Evolutionary conservation across 2,329 filamentous ascomycete species (phyloP), one percentile per base, ranked within the genome.

Genomic region (Cylindrodendrum hubeiense): DNA sequence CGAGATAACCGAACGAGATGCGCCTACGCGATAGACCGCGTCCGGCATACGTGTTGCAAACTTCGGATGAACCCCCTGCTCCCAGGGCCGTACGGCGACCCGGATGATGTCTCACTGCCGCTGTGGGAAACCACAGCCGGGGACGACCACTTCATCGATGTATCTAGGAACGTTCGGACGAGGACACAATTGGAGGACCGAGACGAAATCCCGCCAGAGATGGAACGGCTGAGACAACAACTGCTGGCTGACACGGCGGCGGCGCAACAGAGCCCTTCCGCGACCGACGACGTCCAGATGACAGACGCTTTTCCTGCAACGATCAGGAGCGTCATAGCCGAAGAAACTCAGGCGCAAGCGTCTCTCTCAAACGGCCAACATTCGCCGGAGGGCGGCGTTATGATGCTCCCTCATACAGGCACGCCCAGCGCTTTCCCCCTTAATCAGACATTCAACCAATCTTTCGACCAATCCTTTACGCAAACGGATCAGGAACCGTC

Each of bases 31-130:
- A 60, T 52, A 12, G 67, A 69, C 21, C 61, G 59, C 33, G 59
- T 62, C 3, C 53, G 34, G 6, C 68, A 71, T n/a, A 69, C 62
- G 2, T 71, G 68, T 43, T 71, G 68, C 63, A 66, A 47, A n/a
- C 60, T 65, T 17, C 61, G 66, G n/a, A 57, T 24, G 44, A 68
- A 68, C 26, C 66, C 60, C n/a, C 9, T 59, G n/a, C 60, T 69
- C n/a, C 64, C 66, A 8, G 60, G 59, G 3, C 49, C 60, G 13
- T 33, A 61, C 13, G 60, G 60, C 17, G 54, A 65, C 21, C 57
- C 55, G 9, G 22, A 54, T 39, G 66, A 68, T 39, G 15, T 44
- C 3, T 53, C 56, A 1, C 12, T 67, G 24, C 60, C 64, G 2
- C 63, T 70, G 26, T 70, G 67, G 67, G 66, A 67, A 41, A 64